phyloP scores from a whole-genome alignment of 768 basidiomycete genomes.

The Asterophora parasitica region DNA sequence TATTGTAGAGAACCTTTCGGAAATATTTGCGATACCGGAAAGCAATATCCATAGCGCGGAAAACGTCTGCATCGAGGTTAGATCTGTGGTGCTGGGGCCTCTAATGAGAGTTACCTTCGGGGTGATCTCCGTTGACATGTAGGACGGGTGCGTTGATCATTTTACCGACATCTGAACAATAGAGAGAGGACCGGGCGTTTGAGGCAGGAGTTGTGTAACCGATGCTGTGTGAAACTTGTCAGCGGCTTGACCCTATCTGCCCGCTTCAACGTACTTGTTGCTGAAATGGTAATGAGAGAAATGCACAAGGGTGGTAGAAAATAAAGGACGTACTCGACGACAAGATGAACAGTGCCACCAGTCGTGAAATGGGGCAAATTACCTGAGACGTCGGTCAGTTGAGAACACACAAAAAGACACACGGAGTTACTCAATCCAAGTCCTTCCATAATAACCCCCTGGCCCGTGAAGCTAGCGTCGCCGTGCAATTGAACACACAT shows the following conservation, averaged over 20 bases:
- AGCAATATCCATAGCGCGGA: conserved; percentile 80
- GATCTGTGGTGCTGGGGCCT: neutral
- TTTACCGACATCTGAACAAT: conserved; percentile 86
- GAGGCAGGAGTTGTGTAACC: conserved; percentile 91
- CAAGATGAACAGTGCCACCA: conserved; percentile 86
- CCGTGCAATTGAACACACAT: conserved; percentile 92
- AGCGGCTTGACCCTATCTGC: too few species aligned
- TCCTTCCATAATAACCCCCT: conserved; percentile 86
- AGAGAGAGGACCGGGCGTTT: conserved; percentile 76
- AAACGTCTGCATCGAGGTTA: conserved; percentile 54
- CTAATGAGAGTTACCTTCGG: conserved; percentile 53
- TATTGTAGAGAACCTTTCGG: conserved; percentile 49
- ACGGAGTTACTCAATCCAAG: conserved; percentile 67
- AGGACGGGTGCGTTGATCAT: conserved; percentile 87
- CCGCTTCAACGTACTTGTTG: conserved; percentile 47
- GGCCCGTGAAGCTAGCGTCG: conserved; percentile 88
- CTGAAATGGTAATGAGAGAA: conserved; percentile 23
- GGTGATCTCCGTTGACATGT: conserved; percentile 89
- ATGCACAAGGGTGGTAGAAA: neutral
- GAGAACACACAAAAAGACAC: neutral
- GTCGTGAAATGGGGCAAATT: conserved; percentile 89
- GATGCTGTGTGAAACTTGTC: conserved; percentile 46
- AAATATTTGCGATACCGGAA: conserved; percentile 85
- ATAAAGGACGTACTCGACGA: conserved; percentile 68
- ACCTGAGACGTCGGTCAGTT: conserved; percentile 35